Percentiles rank a stretch among this genome's conserved stretches.
These are phyloP conservation scores for Plenodomus lindquistii DNA, from an alignment of 2,329 filamentous ascomycete genomes.

Conservation along the genomic window DNA sequence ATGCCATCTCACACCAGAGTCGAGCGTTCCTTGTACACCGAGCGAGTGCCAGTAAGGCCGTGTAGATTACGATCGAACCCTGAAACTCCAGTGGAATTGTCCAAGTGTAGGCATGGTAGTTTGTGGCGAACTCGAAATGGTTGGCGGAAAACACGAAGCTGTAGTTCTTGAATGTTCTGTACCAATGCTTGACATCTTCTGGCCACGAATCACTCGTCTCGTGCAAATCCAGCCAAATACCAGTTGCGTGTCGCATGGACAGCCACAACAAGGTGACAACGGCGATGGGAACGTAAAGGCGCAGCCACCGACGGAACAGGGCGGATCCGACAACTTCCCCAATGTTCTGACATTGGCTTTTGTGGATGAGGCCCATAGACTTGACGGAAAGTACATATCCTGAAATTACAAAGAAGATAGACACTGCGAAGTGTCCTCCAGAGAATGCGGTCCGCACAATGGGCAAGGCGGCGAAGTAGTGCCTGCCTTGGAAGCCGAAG, in stretches of 20 bases:
- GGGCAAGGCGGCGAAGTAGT: slow-evolving; percentile 46
- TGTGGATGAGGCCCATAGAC: slow-evolving; percentile 50
- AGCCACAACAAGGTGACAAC: slow-evolving; percentile 59
- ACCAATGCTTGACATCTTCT: slow-evolving; percentile 36
- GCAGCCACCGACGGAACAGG: slow-evolving; percentile 56
- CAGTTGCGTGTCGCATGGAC: slow-evolving; percentile 54
- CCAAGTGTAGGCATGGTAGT: slow-evolving; percentile 42
- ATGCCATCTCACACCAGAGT: slow-evolving; percentile 55
- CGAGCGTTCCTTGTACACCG: slow-evolving; percentile 59
- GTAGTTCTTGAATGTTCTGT: slow-evolving; percentile 61
- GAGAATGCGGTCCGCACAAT: slow-evolving; percentile 55
- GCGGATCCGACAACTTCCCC: slow-evolving; percentile 53
- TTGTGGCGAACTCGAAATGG: slow-evolving; percentile 58
- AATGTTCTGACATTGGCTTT: slow-evolving; percentile 45
- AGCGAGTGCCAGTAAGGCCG: slow-evolving; percentile 60
- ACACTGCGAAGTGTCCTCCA: slow-evolving; percentile 55
- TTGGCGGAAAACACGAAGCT: slow-evolving; percentile 68
- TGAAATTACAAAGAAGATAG: slow-evolving; percentile 58
- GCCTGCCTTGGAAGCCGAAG: slow-evolving; percentile 36
- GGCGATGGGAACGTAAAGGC: slow-evolving; percentile 58
- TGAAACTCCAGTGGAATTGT: slow-evolving; percentile 47
- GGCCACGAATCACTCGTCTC: slow-evolving; percentile 53
- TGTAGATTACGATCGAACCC: slow-evolving; percentile 68
- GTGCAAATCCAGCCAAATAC: slow-evolving; percentile 48
- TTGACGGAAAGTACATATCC: slow-evolving; percentile 58